These are phyloP conservation scores for Phytophthora crassamura DNA, from an alignment of 352 stramenopile species.

Conservation along the genomic window DNA sequence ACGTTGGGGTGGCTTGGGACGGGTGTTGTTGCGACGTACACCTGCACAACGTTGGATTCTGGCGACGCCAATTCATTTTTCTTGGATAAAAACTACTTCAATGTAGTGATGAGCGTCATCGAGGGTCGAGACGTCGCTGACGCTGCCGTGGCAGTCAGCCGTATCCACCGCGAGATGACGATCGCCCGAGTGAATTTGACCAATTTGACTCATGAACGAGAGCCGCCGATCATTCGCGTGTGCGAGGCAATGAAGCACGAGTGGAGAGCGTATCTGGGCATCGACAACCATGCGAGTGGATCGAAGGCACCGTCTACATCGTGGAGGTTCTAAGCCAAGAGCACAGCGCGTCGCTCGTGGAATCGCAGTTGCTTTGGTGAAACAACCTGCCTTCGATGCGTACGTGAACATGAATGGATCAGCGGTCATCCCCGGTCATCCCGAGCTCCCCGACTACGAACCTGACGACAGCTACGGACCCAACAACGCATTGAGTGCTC, in stretches of 20 bases:
- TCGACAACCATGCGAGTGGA: constrained; percentile 7
- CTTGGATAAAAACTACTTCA: too few relatives aligned
- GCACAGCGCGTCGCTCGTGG: too few relatives aligned
- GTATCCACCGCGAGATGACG: not conserved
- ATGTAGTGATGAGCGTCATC: too few relatives aligned
- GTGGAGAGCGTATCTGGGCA: constrained; percentile 1
- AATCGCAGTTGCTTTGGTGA: not conserved
- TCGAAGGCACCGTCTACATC: constrained; percentile 1
- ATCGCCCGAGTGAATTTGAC: not conserved
- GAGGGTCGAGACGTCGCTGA: too few relatives aligned
- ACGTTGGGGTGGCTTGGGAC: too few relatives aligned
- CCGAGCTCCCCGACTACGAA: too few relatives aligned
- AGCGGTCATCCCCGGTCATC: not conserved
- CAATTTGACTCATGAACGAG: not conserved
- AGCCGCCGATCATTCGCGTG: not conserved
- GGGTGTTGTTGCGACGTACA: too few relatives aligned
- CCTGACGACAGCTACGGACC: not conserved
- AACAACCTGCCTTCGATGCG: not conserved
- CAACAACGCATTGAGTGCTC: not conserved
- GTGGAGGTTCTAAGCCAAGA: not conserved
- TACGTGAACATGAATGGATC: not conserved
- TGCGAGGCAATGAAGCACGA: not conserved
- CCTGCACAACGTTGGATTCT: too few relatives aligned
- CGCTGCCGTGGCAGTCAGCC: too few relatives aligned
- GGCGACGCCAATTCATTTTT: too few relatives aligned